A percentile compares a stretch with the other conserved stretches of the same genome.
Conservation (phyloP, 2,329 filamentous ascomycete species). For the Talaromyces piceae region DNA sequence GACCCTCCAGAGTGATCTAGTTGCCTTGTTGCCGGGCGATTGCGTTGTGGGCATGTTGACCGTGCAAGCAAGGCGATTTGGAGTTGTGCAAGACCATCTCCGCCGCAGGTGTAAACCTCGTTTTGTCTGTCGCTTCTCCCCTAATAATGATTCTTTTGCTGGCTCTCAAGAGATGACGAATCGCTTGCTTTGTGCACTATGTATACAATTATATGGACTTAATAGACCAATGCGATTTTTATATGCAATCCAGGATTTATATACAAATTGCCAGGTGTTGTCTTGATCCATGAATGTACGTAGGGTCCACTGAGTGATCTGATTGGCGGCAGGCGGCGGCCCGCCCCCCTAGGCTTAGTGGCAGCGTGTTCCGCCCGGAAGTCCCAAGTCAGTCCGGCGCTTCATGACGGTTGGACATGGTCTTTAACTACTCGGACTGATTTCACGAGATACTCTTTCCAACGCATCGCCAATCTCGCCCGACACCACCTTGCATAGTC, state of each 20-base stretch:
- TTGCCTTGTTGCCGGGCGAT: not conserved
- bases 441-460: not conserved
- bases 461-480: not conserved
- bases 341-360: slow-evolving; percentile 9
- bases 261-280: not conserved
- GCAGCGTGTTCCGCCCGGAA: slow-evolving; percentile 3
- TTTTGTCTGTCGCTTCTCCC: no score
- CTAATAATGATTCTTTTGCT: slow-evolving; percentile 4
- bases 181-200: not conserved
- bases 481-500: not conserved
- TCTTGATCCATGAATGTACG: no score
- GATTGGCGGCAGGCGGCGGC: slow-evolving; percentile 1
- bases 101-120: slow-evolving; percentile 8
- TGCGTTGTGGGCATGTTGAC: slow-evolving; percentile 1
- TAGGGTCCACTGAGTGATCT: not conserved
- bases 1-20: slow-evolving; percentile 28
- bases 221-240: not conserved
- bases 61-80: slow-evolving; percentile 10
- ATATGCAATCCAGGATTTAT: not conserved
- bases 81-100: slow-evolving; percentile 6
- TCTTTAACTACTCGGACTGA: no score
- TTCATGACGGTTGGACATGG: not conserved
- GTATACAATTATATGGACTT: slow-evolving; percentile 1
- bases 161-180: not conserved
- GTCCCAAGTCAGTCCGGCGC: slow-evolving; percentile 1